phyloP scores from a whole-genome alignment of 129 eudicot genomes.

The Pseudognaphalium luteoalbum region DNA sequence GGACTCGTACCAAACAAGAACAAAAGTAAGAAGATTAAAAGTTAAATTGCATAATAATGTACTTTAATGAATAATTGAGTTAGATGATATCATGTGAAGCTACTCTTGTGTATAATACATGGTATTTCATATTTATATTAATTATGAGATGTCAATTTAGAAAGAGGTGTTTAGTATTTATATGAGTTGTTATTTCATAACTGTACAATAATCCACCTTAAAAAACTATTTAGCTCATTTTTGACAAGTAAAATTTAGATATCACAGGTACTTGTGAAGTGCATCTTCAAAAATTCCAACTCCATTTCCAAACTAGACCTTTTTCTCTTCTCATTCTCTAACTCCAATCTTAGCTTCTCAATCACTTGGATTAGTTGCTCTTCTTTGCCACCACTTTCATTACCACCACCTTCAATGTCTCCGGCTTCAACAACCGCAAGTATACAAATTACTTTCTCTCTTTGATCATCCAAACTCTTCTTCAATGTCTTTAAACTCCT shows the following conservation, averaged over 20 bases:
- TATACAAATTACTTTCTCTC: conserved; percentile 46
- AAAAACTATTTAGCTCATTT: too few relatives aligned
- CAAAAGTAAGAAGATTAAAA: conserved; percentile 33
- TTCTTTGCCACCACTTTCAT: conserved; percentile 28
- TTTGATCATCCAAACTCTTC: conserved; percentile 70
- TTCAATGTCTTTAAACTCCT: conserved; percentile 45
- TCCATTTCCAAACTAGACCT: conserved; percentile 51
- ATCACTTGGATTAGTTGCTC: conserved; percentile 49
- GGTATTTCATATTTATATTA: conserved; percentile 15
- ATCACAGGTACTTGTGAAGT: conserved; percentile 35
- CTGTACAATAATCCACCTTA: too few relatives aligned
- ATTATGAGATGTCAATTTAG: too few relatives aligned
- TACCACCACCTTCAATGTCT: conserved; percentile 12
- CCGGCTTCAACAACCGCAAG: conserved; percentile 40
- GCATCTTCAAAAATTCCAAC: conserved; percentile 58
- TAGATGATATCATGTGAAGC: neutral
- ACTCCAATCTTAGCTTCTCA: conserved; percentile 48
- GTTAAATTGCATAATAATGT: neutral
- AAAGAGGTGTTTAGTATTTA: too few relatives aligned
- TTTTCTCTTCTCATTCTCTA: conserved; percentile 64
- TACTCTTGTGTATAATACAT: conserved; percentile 9
- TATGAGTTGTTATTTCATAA: too few relatives aligned
- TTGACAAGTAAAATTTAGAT: neutral
- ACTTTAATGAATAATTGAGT: neutral
- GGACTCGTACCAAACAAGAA: conserved; percentile 50